A percentile compares a stretch with the other conserved stretches of the same genome.
Conservation (phyloP, 2,329 filamentous ascomycete genomes). For the Sarocladium brachiariae region DNA sequence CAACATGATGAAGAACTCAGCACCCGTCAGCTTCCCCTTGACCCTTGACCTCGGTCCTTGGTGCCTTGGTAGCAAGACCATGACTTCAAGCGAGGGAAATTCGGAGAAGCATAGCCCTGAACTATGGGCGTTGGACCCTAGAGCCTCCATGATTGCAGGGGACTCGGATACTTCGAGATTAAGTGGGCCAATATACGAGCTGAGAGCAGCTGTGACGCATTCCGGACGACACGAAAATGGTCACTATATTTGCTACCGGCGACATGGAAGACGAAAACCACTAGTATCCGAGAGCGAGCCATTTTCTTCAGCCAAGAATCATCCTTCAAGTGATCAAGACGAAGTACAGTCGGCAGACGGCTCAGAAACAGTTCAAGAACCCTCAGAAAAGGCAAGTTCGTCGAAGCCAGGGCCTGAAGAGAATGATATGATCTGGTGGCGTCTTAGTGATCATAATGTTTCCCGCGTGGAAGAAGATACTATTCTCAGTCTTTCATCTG, state of each 20-base stretch:
- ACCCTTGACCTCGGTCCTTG: slow-evolving; percentile 73
- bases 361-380: background rate
- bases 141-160: slow-evolving; percentile 65
- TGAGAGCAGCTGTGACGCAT: slow-evolving; percentile 82
- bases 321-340: background rate
- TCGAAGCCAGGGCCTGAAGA: slow-evolving; percentile 12
- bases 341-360: slow-evolving; percentile 8
- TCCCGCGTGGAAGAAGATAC: slow-evolving; percentile 63
- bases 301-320: background rate
- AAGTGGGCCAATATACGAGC: slow-evolving; percentile 59
- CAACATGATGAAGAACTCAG: slow-evolving; percentile 74
- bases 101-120: slow-evolving; percentile 38
- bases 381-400: background rate
- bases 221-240: slow-evolving; percentile 90
- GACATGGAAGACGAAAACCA: slow-evolving; percentile 40
- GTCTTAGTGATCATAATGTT: slow-evolving; percentile 84
- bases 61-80: slow-evolving; percentile 60
- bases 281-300: slow-evolving; percentile 21
- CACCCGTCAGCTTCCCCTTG: slow-evolving; percentile 69
- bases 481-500: slow-evolving; percentile 63
- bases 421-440: slow-evolving; percentile 68
- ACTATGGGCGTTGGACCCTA: slow-evolving; percentile 64
- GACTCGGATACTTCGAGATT: slow-evolving; percentile 42
- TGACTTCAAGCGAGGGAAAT: slow-evolving; percentile 5
- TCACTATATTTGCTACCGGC: slow-evolving; percentile 85